A percentile compares a stretch with the other conserved stretches of the same genome.
These are phyloP conservation scores for Tolypocladium sp. DNA, from an alignment of 2,329 filamentous ascomycete species.

Conservation along the genomic window DNA sequence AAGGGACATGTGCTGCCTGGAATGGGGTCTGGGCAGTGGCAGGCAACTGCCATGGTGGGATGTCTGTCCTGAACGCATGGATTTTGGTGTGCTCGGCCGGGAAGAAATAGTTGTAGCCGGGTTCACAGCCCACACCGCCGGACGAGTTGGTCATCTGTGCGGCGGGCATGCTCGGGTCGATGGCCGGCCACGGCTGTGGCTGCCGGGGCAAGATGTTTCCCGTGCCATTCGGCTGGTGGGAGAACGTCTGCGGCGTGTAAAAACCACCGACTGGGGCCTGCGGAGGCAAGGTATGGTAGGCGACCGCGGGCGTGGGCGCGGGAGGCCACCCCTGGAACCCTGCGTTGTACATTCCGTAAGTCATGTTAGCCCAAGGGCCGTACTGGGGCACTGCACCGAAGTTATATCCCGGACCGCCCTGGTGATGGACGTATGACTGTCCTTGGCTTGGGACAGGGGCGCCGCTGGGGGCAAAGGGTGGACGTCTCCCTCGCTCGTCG, in stretches of 20 bases:
- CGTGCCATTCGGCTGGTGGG: conserved; percentile 28
- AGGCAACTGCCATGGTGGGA: conserved; percentile 43
- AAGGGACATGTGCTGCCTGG: conserved; percentile 42
- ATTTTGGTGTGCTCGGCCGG: conserved; percentile 47
- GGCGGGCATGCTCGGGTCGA: conserved; percentile 37
- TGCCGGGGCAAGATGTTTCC: conserved; percentile 25
- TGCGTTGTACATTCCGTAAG: conserved; percentile 16
- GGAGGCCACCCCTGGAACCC: conserved; percentile 5
- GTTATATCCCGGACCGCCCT: conserved; percentile 25
- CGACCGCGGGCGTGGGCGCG: neutral
- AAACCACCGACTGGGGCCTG: conserved; percentile 12
- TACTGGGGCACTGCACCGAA: conserved; percentile 15
- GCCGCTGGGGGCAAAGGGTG: conserved; percentile 22
- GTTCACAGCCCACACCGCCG: conserved; percentile 49
- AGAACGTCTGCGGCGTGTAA: conserved; percentile 14
- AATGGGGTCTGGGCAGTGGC: conserved; percentile 33
- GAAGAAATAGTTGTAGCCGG: conserved; percentile 57
- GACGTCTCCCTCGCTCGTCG: conserved; percentile 22
- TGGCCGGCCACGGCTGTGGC: conserved; percentile 31
- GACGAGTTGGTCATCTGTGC: conserved; percentile 47
- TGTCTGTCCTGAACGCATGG: conserved; percentile 43
- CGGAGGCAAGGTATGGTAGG: neutral
- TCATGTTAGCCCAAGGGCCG: conserved; percentile 10
- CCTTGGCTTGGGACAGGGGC: conserved; percentile 23
- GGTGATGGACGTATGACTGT: conserved; percentile 27